Percentiles rank a stretch among this genome's conserved stretches.
These are phyloP conservation scores for Plasmodium berghei DNA, from an alignment of 169 alveolate genomes.

Conservation along the genomic window DNA sequence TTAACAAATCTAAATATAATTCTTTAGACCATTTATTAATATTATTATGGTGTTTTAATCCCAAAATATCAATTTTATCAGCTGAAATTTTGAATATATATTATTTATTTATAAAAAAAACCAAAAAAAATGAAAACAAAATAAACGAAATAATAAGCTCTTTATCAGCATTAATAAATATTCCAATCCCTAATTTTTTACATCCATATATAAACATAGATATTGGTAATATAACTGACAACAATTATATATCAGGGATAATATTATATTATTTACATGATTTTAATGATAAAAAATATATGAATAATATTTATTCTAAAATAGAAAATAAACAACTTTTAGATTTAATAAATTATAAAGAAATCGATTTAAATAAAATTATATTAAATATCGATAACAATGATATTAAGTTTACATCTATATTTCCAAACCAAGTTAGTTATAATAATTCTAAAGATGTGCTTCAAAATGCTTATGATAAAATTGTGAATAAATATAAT, in stretches of 20 bases:
- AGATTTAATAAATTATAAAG: slow-evolving; percentile 44
- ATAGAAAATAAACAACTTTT: slow-evolving; percentile 50
- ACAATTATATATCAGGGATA: slow-evolving; percentile 63
- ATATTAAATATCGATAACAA: slow-evolving; percentile 18
- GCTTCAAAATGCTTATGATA: slow-evolving; percentile 36
- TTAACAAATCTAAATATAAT: slow-evolving; percentile 82
- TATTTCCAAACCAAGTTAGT: slow-evolving; percentile 45
- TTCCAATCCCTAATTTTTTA: slow-evolving; percentile 44
- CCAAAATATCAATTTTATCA: slow-evolving; percentile 56
- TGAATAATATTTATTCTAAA: slow-evolving; percentile 52
- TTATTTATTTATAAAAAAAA: slow-evolving; percentile 60
- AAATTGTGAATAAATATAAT: slow-evolving; percentile 20
- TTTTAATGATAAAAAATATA: slow-evolving; percentile 22
- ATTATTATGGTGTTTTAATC: slow-evolving; percentile 72
- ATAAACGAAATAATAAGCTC: slow-evolving; percentile 56
- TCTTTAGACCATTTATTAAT: slow-evolving; percentile 81
- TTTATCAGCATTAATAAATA: slow-evolving; percentile 32
- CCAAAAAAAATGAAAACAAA: slow-evolving; percentile 73
- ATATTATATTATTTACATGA: slow-evolving; percentile 69
- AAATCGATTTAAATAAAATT: slow-evolving; percentile 29
- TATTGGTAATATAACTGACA: slow-evolving; percentile 51
- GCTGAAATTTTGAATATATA: slow-evolving; percentile 69
- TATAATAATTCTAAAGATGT: slow-evolving; percentile 31
- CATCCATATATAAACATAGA: slow-evolving; percentile 72
- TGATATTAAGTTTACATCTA: slow-evolving; percentile 55